These are phyloP conservation scores for Camelina hispida DNA, from an alignment of 345 rosid genomes.

Conservation along the genomic window DNA sequence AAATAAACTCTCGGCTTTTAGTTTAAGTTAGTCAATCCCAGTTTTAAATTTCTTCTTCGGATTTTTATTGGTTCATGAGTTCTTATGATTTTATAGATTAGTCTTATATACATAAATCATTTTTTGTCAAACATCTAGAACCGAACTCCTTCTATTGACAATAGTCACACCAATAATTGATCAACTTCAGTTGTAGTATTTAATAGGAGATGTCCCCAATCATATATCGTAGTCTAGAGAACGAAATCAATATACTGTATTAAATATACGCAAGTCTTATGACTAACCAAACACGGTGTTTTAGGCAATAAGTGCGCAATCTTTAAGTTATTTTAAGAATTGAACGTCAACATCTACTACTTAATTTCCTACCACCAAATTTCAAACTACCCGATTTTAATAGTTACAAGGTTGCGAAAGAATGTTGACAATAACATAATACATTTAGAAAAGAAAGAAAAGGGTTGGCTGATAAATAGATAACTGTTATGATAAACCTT, in stretches of 20 bases:
- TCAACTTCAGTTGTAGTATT: background rate
- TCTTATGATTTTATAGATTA: background rate
- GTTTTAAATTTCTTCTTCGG: background rate
- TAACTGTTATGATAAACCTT: no score
- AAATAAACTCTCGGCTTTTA: background rate
- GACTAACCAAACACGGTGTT: slow-evolving; percentile 39
- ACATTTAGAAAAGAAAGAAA: background rate
- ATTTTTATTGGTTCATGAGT: background rate
- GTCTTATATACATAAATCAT: background rate
- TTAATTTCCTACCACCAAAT: slow-evolving; percentile 31
- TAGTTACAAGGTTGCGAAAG: background rate
- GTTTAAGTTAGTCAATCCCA: background rate
- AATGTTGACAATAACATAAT: background rate
- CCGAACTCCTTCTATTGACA: background rate
- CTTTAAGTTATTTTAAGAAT: background rate
- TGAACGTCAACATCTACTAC: slow-evolving; percentile 35
- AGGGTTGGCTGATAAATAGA: background rate
- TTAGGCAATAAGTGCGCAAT: slow-evolving; percentile 30
- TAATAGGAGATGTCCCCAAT: no score
- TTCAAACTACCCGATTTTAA: slow-evolving; percentile 31
- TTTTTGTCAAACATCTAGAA: background rate
- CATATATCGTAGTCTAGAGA: no score
- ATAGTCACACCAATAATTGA: slow-evolving; percentile 24
- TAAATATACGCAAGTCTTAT: slow-evolving; percentile 22
- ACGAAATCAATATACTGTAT: background rate